Conservation (phyloP, 2,329 filamentous ascomycete species). For the Gremmenia infestans region DNA sequence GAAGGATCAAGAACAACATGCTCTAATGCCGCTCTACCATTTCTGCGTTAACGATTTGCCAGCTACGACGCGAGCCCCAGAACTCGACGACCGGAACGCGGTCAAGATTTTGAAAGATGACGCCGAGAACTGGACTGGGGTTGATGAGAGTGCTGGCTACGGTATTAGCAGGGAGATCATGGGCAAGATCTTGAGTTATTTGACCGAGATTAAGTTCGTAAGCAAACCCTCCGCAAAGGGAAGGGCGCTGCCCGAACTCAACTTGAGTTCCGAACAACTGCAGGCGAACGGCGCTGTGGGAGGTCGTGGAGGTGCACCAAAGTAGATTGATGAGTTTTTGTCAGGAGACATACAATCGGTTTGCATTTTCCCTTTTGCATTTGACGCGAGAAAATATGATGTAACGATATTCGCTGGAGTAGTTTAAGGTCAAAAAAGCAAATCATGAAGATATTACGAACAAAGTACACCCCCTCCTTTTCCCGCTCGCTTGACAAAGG, state of each 20-base stretch:
- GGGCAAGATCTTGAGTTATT: slow-evolving; percentile 17
- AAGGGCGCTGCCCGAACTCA: slow-evolving; percentile 11
- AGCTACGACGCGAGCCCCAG: slow-evolving; percentile 59
- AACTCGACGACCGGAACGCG: slow-evolving; percentile 63
- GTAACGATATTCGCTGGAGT: too few relatives aligned
- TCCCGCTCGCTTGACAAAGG: too few relatives aligned
- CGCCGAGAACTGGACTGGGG: slow-evolving; percentile 29
- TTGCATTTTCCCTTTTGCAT: background rate
- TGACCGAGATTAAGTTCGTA: slow-evolving; percentile 18
- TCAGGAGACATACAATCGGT: background rate
- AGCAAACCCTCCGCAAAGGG: slow-evolving; percentile 8
- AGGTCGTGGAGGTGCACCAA: slow-evolving; percentile 8
- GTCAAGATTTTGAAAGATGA: slow-evolving; percentile 59
- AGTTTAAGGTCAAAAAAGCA: too few relatives aligned
- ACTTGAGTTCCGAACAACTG: slow-evolving; percentile 3
- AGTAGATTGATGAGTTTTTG: background rate
- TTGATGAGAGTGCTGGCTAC: slow-evolving; percentile 16
- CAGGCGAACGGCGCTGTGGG: slow-evolving; percentile 7
- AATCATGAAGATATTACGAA: too few relatives aligned
- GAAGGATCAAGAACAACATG: slow-evolving; percentile 52
- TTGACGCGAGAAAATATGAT: too few relatives aligned
- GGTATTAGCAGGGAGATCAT: slow-evolving; percentile 16
- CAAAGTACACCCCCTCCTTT: too few relatives aligned
- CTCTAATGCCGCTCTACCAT: slow-evolving; percentile 65
- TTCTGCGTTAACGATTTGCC: slow-evolving; percentile 64